phyloP scores from a whole-genome alignment of 2,329 filamentous ascomycete species.

The Alternaria infectoria region DNA sequence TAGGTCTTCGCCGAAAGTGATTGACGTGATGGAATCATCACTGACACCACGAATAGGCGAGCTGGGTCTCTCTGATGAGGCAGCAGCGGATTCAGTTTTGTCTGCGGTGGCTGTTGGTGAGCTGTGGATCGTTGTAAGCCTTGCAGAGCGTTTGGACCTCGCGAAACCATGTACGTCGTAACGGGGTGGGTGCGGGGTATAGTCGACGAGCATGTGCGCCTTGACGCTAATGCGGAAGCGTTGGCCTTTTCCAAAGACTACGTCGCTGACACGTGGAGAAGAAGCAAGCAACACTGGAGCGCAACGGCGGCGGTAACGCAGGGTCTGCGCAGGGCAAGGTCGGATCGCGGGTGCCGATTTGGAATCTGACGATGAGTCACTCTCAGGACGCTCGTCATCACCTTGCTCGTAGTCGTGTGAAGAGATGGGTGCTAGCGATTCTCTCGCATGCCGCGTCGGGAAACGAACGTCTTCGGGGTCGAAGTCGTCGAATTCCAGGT shows the following conservation, averaged over 20 bases:
- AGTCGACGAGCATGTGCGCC: slow-evolving; percentile 51
- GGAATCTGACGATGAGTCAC: slow-evolving; percentile 34
- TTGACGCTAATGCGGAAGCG: slow-evolving; percentile 54
- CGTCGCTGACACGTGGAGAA: slow-evolving; percentile 54
- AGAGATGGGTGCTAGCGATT: slow-evolving; percentile 16
- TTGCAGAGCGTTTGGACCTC: slow-evolving; percentile 23
- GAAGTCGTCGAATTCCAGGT: slow-evolving; percentile 46
- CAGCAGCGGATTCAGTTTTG: slow-evolving; percentile 4
- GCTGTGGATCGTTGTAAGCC: slow-evolving; percentile 6
- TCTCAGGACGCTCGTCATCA: slow-evolving; percentile 25
- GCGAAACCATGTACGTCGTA: slow-evolving; percentile 52
- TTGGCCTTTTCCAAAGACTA: slow-evolving; percentile 52
- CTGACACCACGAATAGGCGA: slow-evolving; percentile 38
- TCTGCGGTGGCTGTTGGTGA: slow-evolving; percentile 1
- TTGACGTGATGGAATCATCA: slow-evolving; percentile 41
- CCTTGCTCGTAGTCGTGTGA: slow-evolving; percentile 27
- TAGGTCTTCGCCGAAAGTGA: slow-evolving; percentile 43
- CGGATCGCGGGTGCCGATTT: slow-evolving; percentile 40
- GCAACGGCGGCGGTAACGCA: slow-evolving; percentile 56
- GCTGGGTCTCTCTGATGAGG: slow-evolving; percentile 24
- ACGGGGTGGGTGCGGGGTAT: slow-evolving; percentile 52
- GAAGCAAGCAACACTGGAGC: slow-evolving; percentile 53
- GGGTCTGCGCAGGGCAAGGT: slow-evolving; percentile 44
- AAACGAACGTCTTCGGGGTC: slow-evolving; percentile 48
- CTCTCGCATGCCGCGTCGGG: slow-evolving; percentile 27